Evolutionary conservation across 345 rosid species (phyloP).

Genomic region (Turnera subulata): DNA sequence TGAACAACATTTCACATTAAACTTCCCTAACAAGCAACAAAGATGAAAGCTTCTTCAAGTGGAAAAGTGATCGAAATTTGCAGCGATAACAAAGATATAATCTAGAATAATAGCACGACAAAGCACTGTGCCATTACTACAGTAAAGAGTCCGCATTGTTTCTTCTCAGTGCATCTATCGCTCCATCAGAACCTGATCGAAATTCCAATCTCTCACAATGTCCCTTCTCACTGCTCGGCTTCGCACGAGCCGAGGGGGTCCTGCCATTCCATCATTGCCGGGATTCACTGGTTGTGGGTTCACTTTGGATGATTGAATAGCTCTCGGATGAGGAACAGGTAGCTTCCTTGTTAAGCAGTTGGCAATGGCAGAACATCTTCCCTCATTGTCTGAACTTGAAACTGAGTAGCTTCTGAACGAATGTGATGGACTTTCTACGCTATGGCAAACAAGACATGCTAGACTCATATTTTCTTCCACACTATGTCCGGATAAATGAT

Average conservation of each 20-base stretch:
- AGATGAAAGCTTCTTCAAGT: no score
- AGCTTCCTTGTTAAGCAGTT: slow-evolving; percentile 69
- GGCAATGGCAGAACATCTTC: slow-evolving; percentile 68
- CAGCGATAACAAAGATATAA: no score
- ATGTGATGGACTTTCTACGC: slow-evolving; percentile 90
- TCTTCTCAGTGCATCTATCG: slow-evolving; percentile 25
- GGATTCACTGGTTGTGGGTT: slow-evolving; percentile 69
- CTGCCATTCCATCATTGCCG: slow-evolving; percentile 35
- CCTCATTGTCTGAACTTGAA: slow-evolving; percentile 88
- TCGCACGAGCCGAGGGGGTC: slow-evolving; percentile 75
- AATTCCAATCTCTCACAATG: slow-evolving; percentile 95
- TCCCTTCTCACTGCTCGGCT: slow-evolving; percentile 92
- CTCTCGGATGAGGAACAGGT: slow-evolving; percentile 58
- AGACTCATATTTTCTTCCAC: slow-evolving; percentile 52
- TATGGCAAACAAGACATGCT: slow-evolving; percentile 86
- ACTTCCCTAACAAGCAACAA: no score
- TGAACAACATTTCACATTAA: no score
- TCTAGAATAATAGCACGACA: no score
- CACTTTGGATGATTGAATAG: slow-evolving; percentile 73
- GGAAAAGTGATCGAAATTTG: no score
- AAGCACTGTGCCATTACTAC: no score
- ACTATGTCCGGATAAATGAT: neutral
- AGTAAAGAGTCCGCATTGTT: no score
- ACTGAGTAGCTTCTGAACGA: slow-evolving; percentile 91
- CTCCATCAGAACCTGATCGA: slow-evolving; percentile 52